A percentile compares a stretch with the other conserved stretches of the same genome.
Conservation (phyloP, 1,139 yeast genomes). For the Magnusiomyces suaveolens region DNA sequence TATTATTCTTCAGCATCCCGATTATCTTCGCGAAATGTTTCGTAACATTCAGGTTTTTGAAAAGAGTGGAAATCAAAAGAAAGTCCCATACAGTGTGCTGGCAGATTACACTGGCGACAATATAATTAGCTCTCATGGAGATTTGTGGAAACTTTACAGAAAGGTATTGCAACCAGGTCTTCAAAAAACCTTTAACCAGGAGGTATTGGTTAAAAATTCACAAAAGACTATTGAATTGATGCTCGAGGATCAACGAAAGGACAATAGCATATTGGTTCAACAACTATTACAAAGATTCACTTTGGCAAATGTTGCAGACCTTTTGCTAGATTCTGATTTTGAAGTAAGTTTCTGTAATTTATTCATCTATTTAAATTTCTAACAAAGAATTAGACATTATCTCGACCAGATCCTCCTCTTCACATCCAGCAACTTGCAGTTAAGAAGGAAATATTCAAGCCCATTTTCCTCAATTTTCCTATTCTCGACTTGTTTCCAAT, state of each 20-base stretch:
- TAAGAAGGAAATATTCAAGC: conserved; percentile 48
- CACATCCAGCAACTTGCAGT: conserved; percentile 38
- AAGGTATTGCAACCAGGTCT: conserved; percentile 40
- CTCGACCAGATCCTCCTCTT: conserved; percentile 28
- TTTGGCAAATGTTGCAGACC: conserved; percentile 44
- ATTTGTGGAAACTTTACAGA: conserved; percentile 45
- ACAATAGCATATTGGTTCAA: conserved; percentile 26
- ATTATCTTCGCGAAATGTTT: conserved; percentile 39
- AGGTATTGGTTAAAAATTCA: conserved; percentile 19
- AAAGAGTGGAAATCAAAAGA: conserved; percentile 52
- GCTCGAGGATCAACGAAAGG: conserved; percentile 13
- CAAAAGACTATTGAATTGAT: conserved; percentile 14
- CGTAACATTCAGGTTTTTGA: conserved; percentile 43
- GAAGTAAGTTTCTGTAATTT: conserved; percentile 21
- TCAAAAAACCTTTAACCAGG: conserved; percentile 39
- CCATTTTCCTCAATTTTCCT: conserved; percentile 49
- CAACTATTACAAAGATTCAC: conserved; percentile 42
- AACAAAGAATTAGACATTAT: conserved; percentile 22
- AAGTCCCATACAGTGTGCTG: conserved; percentile 48
- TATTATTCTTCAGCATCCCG: conserved; percentile 44
- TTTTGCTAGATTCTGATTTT: conserved; percentile 44
- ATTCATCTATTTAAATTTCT: neutral
- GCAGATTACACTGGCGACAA: conserved; percentile 55
- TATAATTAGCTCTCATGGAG: conserved; percentile 52
- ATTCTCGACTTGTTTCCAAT: conserved; percentile 43